Evolutionary conservation across 345 rosid genomes (phyloP).

Genomic region (Fremontodendron californicum): DNA sequence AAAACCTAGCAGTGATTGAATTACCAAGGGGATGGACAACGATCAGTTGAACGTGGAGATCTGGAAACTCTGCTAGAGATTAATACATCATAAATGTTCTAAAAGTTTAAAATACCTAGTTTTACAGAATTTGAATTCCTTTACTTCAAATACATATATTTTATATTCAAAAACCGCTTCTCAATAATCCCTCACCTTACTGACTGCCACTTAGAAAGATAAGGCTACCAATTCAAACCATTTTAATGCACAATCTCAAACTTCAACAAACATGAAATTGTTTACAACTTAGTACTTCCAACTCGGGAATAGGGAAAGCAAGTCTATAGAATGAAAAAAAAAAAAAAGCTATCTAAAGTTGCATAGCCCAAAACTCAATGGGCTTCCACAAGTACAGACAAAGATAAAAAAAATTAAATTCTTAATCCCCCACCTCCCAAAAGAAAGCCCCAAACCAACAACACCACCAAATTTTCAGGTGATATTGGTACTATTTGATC

Average conservation of each 20-base stretch:
- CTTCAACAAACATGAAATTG: not conserved
- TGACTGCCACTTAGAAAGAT: slow-evolving; percentile 1
- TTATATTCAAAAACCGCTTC: not conserved
- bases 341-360: not conserved
- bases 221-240: not conserved
- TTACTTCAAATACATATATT: not conserved
- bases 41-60: slow-evolving; percentile 33
- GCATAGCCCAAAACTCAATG: not conserved
- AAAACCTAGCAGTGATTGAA: slow-evolving; percentile 32
- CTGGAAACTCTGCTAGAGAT: slow-evolving; percentile 34
- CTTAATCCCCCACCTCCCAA: not conserved
- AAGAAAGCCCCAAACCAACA: not conserved
- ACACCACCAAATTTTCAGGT: not conserved
- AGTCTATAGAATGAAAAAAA: not conserved
- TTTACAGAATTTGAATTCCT: not conserved
- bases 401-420: not conserved
- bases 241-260: not conserved
- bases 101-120: not conserved
- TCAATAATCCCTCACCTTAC: not conserved
- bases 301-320: not conserved
- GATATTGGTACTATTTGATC: not conserved
- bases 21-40: slow-evolving; percentile 30
- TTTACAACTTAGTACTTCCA: not conserved
- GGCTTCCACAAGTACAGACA: not conserved
- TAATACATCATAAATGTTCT: not conserved